Percentiles rank a stretch among this genome's conserved stretches.
Evolutionary conservation across 1,284 basidiomycete genomes (phyloP).

Genomic region (Fomitopsis betulina): DNA sequence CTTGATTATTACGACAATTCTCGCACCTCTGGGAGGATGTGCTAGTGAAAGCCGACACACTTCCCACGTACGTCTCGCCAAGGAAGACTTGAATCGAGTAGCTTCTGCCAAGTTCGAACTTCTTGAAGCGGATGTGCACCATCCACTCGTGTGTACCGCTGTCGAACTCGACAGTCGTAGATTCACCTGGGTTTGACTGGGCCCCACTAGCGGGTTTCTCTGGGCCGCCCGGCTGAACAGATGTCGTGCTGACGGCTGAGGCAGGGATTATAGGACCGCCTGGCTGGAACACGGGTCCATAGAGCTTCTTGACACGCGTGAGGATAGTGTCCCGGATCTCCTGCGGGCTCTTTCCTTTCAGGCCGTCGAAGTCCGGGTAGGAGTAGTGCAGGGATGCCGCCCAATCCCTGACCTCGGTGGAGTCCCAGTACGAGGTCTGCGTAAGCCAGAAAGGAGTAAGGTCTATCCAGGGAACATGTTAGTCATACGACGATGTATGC

Average conservation of each 20-base stretch:
- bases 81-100: conserved; percentile 41
- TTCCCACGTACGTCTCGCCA: conserved; percentile 34
- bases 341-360: conserved; percentile 26
- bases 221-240: background rate
- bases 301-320: conserved; percentile 26
- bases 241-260: background rate
- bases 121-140: conserved; percentile 36
- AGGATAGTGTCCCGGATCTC: conserved; percentile 31
- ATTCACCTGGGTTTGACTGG: background rate
- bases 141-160: conserved; percentile 32
- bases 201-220: background rate
- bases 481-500: too few species aligned
- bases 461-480: conserved; percentile 13
- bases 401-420: conserved; percentile 15
- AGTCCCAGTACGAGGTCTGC: conserved; percentile 28
- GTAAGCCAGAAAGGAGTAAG: conserved; percentile 30
- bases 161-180: background rate
- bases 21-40: conserved; percentile 31
- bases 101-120: conserved; percentile 36
- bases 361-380: conserved; percentile 41
- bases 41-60: conserved; percentile 38
- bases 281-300: conserved; percentile 9
- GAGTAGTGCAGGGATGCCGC: conserved; percentile 32
- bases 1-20: conserved; percentile 33
- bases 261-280: background rate